Percentiles rank a stretch among this genome's conserved stretches.
These are phyloP conservation scores for Athelia sp. DNA, from an alignment of 1,284 basidiomycete genomes.

Conservation along the genomic window DNA sequence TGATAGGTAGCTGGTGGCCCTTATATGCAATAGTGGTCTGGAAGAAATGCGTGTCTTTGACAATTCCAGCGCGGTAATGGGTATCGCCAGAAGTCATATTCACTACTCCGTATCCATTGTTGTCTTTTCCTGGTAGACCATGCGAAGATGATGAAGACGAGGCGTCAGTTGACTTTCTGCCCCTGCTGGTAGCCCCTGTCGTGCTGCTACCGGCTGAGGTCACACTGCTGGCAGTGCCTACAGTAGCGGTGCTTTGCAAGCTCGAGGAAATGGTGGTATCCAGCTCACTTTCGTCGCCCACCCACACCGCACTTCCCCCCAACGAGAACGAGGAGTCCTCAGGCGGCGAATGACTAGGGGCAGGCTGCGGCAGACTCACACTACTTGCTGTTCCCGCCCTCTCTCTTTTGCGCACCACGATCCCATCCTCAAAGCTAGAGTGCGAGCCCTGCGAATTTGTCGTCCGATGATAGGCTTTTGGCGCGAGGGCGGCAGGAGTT, in stretches of 20 bases:
- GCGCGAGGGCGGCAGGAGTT: constrained; percentile 3
- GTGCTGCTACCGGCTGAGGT: constrained; percentile 28
- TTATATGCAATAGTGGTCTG: constrained; percentile 82
- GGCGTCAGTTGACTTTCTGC: constrained; percentile 64
- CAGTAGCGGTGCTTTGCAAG: constrained; percentile 22
- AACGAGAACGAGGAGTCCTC: constrained; percentile 67
- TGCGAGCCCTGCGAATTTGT: constrained; percentile 57
- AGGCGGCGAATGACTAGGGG: constrained; percentile 38
- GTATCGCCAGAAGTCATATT: constrained; percentile 38
- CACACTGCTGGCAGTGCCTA: constrained; percentile 23
- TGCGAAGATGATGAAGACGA: constrained; percentile 58
- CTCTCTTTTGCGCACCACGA: constrained; percentile 41
- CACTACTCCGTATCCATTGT: constrained; percentile 2
- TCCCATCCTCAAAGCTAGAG: constrained; percentile 62
- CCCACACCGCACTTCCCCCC: constrained; percentile 75
- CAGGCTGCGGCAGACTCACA: constrained; percentile 23
- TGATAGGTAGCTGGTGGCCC: constrained; percentile 76
- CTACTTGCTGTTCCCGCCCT: constrained; percentile 37
- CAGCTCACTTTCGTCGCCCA: constrained; percentile 61
- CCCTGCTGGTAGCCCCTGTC: constrained; percentile 40
- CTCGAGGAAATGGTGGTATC: constrained; percentile 28
- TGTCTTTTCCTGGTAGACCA: constrained; percentile 19
- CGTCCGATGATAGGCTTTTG: constrained; percentile 37
- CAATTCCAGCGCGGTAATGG: constrained; percentile 42
- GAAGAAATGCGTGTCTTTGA: constrained; percentile 91